A percentile compares a stretch with the other conserved stretches of the same genome.
Evolutionary conservation across 2,329 filamentous ascomycete genomes (phyloP).

Genomic region (Talaromyces islandicus): DNA sequence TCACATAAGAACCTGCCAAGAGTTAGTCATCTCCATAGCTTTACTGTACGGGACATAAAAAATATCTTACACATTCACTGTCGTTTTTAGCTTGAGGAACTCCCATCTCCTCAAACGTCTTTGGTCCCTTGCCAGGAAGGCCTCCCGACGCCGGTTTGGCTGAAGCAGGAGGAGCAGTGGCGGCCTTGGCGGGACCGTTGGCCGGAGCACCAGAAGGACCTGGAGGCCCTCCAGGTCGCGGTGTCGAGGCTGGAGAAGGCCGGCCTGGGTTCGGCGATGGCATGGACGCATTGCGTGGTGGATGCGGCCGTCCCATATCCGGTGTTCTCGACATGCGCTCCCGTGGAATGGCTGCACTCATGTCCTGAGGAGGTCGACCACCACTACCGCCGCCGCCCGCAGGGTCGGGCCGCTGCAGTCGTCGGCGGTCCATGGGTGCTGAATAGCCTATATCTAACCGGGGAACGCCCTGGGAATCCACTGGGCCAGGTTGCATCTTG

Average conservation of each 20-base stretch:
- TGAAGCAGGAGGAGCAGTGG: constrained; percentile 22
- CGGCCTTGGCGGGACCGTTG: constrained; percentile 32
- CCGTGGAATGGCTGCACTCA: not conserved
- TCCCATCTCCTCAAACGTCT: constrained; percentile 98
- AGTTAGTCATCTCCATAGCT: not conserved
- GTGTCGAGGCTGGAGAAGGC: constrained; percentile 36
- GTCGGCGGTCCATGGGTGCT: constrained; percentile 40
- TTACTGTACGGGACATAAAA: constrained; percentile 14
- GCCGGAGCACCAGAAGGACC: constrained; percentile 8
- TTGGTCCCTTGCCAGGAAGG: constrained; percentile 66
- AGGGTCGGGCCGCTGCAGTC: constrained; percentile 34
- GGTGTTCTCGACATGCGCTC: constrained; percentile 20
- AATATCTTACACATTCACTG: constrained; percentile 87
- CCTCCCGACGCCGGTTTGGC: constrained; percentile 21
- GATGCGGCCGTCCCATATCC: constrained; percentile 21
- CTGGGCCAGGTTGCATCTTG: constrained; percentile 25
- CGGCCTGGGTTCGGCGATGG: constrained; percentile 16
- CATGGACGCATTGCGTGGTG: constrained; percentile 27
- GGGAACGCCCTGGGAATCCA: constrained; percentile 24
- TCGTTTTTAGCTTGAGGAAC: constrained; percentile 78
- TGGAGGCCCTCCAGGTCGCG: constrained; percentile 15
- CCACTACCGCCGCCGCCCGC: constrained; percentile 6
- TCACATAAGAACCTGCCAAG: constrained; percentile 18
- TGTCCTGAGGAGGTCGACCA: constrained; percentile 10
- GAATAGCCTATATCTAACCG: constrained; percentile 44